Conservation (phyloP, 192 early-diverging fungal genomes). For the Endogone sp. region DNA sequence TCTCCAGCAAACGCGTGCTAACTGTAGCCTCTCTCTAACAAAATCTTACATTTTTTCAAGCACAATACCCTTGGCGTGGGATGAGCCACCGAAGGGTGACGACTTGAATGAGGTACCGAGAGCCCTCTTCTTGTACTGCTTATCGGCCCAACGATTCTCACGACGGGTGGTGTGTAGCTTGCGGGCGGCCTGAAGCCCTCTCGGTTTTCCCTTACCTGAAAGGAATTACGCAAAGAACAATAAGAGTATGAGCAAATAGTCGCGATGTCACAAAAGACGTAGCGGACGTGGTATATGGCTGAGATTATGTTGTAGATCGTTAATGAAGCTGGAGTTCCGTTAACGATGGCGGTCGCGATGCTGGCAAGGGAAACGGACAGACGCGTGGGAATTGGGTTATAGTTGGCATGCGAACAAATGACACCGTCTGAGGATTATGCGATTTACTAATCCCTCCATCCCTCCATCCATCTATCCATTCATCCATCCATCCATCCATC, state of each 20-base stretch:
- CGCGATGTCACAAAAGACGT: too few species aligned
- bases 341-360: too few species aligned
- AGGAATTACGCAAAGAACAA: too few species aligned
- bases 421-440: too few species aligned
- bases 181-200: conserved; percentile 98
- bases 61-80: conserved; percentile 99
- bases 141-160: conserved; percentile 98
- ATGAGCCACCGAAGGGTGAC: conserved; percentile 99
- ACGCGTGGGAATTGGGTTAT: not conserved
- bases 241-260: too few species aligned
- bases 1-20: too few species aligned
- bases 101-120: conserved; percentile 98
- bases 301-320: too few species aligned
- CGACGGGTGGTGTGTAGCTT: conserved; percentile 98
- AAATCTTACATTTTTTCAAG: conserved; percentile 96
- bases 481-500: not conserved
- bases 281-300: too few species aligned
- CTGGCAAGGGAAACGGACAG: too few species aligned
- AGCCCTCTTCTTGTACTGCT: conserved; percentile 98
- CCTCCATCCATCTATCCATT: not conserved
- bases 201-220: conserved; percentile 83
- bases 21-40: too few species aligned
- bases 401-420: too few species aligned
- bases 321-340: too few species aligned
- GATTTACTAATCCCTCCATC: not conserved